Percentiles rank a stretch among this genome's conserved stretches.
These are phyloP conservation scores for Skeletonema marinoi DNA, from an alignment of 108 stramenopile genomes.

Conservation along the genomic window DNA sequence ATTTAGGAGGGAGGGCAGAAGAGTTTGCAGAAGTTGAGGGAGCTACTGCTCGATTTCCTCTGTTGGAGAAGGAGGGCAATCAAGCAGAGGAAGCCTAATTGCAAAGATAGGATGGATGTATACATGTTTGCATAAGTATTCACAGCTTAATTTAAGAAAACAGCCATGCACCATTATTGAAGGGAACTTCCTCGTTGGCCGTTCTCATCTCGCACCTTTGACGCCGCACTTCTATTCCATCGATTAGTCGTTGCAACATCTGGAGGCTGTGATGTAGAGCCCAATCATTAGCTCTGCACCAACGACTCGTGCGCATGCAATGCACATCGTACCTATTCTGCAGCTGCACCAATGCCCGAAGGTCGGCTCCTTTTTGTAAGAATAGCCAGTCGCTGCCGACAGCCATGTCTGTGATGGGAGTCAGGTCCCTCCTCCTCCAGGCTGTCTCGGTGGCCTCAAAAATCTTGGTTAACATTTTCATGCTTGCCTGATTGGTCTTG, in stretches of 20 bases:
- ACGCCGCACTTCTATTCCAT: background rate
- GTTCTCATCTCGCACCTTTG: background rate
- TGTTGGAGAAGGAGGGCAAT: conserved; percentile 30
- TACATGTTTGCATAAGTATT: background rate
- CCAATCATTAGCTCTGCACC: background rate
- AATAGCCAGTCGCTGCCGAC: background rate
- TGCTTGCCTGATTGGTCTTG: background rate
- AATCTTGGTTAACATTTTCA: background rate
- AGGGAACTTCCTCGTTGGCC: background rate
- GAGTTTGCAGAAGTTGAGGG: conserved; percentile 33
- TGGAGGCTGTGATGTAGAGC: background rate
- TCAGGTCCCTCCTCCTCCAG: no score
- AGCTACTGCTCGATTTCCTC: conserved; percentile 32
- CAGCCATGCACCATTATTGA: background rate
- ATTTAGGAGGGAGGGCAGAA: conserved; percentile 34
- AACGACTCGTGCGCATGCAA: background rate
- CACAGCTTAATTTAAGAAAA: background rate
- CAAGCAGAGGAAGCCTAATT: background rate
- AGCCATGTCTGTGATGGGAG: no score
- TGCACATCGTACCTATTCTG: background rate
- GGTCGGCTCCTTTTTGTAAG: background rate
- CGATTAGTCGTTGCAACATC: background rate
- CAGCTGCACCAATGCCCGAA: background rate
- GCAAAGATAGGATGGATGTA: background rate
- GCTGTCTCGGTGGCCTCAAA: background rate